Evolutionary conservation across 2,329 filamentous ascomycete species (phyloP).

Genomic region (Shiraia sp.): DNA sequence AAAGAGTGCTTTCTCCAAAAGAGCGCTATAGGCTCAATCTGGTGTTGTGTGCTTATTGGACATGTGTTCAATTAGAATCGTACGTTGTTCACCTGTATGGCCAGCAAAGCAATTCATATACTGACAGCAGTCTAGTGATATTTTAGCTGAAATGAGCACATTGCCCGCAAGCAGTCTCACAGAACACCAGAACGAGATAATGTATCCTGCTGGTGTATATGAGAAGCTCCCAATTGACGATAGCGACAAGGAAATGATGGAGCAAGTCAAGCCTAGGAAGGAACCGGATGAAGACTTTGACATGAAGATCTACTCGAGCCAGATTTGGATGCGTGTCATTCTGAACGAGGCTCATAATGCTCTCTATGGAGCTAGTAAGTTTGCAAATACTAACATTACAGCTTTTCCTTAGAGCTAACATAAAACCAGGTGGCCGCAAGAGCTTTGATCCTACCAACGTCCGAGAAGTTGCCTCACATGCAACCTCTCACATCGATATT

Average conservation of each 20-base stretch:
- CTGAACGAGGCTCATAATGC: constrained; percentile 60
- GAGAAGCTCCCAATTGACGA: constrained; percentile 29
- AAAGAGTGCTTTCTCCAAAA: constrained; percentile 20
- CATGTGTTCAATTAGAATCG: constrained; percentile 90
- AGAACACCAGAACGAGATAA: constrained; percentile 62
- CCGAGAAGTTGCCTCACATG: constrained; percentile 33
- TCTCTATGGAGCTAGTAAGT: constrained; percentile 52
- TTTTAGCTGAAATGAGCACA: constrained; percentile 78
- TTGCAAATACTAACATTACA: constrained; percentile 13
- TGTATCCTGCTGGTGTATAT: constrained; percentile 66
- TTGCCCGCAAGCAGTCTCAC: constrained; percentile 65
- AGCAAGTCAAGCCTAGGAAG: constrained; percentile 14
- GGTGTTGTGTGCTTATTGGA: constrained; percentile 78
- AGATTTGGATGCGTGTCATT: constrained; percentile 62
- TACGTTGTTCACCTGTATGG: constrained; percentile 38
- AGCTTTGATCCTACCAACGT: constrained; percentile 41
- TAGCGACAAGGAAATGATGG: constrained; percentile 3
- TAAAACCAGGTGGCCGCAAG: constrained; percentile 33
- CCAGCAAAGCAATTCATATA: neutral
- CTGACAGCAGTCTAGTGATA: constrained; percentile 64
- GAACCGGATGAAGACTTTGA: constrained; percentile 44
- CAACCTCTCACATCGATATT: constrained; percentile 45
- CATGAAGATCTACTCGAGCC: constrained; percentile 64
- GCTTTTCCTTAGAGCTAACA: constrained; percentile 26
- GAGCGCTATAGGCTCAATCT: constrained; percentile 44